These are phyloP conservation scores for Blastomyces silverae DNA, from an alignment of 2,329 filamentous ascomycete species.

Conservation along the genomic window DNA sequence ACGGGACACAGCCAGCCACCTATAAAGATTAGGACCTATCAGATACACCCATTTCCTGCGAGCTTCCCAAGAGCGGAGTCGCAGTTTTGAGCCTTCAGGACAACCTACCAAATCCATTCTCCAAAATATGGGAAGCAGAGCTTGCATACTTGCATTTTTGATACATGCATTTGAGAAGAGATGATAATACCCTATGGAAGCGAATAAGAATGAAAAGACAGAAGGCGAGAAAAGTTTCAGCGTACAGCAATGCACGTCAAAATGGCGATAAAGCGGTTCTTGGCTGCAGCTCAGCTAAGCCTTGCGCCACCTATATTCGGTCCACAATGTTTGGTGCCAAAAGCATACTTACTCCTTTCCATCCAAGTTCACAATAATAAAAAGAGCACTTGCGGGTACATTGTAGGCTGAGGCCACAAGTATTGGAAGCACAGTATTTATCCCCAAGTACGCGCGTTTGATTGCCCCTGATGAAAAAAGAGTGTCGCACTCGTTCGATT, in stretches of 20 bases:
- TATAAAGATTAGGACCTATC: neutral
- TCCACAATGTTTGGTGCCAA: neutral
- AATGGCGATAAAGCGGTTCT: conserved; percentile 6
- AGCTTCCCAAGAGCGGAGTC: neutral
- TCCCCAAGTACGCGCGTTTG: neutral
- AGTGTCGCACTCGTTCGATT: neutral
- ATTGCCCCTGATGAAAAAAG: neutral
- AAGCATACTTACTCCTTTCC: neutral
- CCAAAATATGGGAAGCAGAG: neutral
- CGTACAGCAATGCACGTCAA: neutral
- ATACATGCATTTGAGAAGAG: neutral
- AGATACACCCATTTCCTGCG: neutral
- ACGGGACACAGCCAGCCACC: neutral
- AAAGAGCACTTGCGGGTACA: neutral
- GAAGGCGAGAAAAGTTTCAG: neutral
- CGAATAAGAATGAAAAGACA: neutral
- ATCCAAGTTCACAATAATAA: neutral
- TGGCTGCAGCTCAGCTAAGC: conserved; percentile 8
- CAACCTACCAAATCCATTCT: neutral
- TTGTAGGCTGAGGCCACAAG: neutral
- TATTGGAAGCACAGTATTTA: neutral
- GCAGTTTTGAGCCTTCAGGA: neutral
- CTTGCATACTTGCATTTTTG: neutral
- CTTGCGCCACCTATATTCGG: neutral
- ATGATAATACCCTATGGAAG: neutral